phyloP scores from a whole-genome alignment of 495 filamentous ascomycete genomes.

The Venustampulla echinocandica region DNA sequence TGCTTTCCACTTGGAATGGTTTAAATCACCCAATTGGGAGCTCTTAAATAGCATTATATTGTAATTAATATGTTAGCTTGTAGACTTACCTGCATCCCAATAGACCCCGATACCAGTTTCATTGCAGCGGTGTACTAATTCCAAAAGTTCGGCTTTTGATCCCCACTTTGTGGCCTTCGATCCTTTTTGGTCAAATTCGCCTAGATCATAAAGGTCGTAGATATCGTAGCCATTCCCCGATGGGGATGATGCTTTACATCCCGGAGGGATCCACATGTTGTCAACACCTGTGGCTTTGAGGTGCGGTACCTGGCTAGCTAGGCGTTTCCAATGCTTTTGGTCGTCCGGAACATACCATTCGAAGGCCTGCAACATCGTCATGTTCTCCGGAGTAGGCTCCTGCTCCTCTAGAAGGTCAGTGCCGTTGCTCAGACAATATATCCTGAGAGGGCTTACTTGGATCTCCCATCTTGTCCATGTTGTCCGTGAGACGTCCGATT shows the following conservation, averaged over 20 bases:
- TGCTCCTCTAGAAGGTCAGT: constrained; percentile 10
- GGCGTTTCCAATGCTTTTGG: constrained; percentile 53
- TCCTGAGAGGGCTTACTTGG: not conserved
- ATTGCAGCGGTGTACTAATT: constrained; percentile 40
- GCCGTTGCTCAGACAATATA: not conserved
- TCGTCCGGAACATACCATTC: constrained; percentile 69
- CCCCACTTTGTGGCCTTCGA: constrained; percentile 62
- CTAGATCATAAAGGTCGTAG: constrained; percentile 69
- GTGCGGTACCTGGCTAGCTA: constrained; percentile 42
- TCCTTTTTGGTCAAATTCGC: constrained; percentile 70
- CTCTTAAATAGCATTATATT: constrained; percentile 6
- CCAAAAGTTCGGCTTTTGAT: constrained; percentile 52
- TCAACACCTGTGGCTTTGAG: constrained; percentile 55
- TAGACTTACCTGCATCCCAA: constrained; percentile 51
- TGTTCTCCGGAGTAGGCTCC: constrained; percentile 40
- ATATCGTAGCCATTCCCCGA: constrained; percentile 68
- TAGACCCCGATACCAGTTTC: constrained; percentile 50
- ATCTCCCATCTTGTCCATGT: not conserved
- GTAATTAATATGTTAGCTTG: not conserved
- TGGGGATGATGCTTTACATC: constrained; percentile 58
- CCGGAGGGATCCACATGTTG: constrained; percentile 65
- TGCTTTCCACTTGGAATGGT: too few species aligned
- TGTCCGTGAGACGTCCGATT: too few species aligned
- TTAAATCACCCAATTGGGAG: too few species aligned
- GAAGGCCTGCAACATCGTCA: constrained; percentile 60